Evolutionary conservation across 2,329 filamentous ascomycete species (phyloP).

Genomic region (Colletotrichum lindemuthianum): DNA sequence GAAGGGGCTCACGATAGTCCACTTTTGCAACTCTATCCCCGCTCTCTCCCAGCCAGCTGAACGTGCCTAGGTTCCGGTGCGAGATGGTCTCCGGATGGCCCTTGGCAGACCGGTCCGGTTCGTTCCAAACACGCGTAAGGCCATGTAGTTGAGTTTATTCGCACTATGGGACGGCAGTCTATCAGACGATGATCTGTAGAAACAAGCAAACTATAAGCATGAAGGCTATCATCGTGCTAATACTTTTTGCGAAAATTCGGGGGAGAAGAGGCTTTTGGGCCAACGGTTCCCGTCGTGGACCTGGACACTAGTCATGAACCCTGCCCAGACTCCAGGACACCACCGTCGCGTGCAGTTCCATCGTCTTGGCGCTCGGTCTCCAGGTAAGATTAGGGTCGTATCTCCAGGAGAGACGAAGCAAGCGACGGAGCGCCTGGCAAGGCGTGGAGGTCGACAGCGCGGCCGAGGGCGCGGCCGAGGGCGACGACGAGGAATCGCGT

Average conservation of each 20-base stretch:
- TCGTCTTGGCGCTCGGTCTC: slow-evolving; percentile 14
- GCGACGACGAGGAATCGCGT: too few species aligned
- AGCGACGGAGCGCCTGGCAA: slow-evolving; percentile 21
- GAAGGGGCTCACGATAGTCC: slow-evolving; percentile 33
- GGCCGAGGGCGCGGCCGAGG: too few species aligned
- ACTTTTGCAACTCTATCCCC: slow-evolving; percentile 31
- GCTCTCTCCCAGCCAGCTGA: neutral
- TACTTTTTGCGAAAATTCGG: neutral
- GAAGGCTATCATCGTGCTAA: neutral
- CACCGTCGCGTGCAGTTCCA: slow-evolving; percentile 8
- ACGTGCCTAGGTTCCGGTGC: neutral
- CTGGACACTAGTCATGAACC: slow-evolving; percentile 31
- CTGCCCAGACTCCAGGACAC: slow-evolving; percentile 6
- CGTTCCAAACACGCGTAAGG: too few species aligned
- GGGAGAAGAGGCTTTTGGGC: neutral
- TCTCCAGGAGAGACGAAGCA: slow-evolving; percentile 11
- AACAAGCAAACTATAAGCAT: neutral
- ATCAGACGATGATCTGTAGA: slow-evolving; percentile 10
- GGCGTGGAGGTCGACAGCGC: neutral
- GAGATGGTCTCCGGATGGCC: too few species aligned
- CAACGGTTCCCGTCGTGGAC: slow-evolving; percentile 6
- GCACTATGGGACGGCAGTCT: neutral
- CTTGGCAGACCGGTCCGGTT: too few species aligned
- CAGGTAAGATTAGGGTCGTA: slow-evolving; percentile 30
- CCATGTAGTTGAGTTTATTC: too few species aligned